phyloP scores from a whole-genome alignment of 306 rosid genomes.

The Sechiopsis laciniata region DNA sequence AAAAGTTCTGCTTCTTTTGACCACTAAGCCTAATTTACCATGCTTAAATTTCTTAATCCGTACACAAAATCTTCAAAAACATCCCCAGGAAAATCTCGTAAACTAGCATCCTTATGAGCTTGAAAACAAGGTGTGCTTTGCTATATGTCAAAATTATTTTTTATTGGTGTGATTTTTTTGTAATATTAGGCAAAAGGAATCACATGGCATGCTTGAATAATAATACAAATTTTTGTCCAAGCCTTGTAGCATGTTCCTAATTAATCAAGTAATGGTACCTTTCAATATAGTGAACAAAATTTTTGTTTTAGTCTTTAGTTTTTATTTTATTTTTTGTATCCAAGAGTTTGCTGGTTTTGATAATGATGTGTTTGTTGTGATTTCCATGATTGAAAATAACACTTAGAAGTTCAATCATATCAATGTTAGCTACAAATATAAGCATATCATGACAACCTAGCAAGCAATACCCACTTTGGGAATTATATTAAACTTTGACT shows the following conservation, averaged over 20 bases:
- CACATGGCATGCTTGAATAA: slow-evolving; percentile 13
- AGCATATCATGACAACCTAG: slow-evolving; percentile 16
- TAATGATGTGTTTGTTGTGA: slow-evolving; percentile 9
- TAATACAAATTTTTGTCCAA: neutral
- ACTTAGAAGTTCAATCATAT: slow-evolving; percentile 20
- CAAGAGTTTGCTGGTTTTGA: neutral
- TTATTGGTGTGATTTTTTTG: neutral
- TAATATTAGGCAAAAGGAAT: slow-evolving; percentile 3
- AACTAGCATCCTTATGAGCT: neutral
- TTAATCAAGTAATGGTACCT: neutral
- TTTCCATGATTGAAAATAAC: slow-evolving; percentile 14
- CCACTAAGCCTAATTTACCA: neutral
- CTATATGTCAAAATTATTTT: neutral
- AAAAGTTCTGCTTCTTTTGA: too few species aligned
- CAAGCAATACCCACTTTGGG: neutral
- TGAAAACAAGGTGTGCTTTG: neutral
- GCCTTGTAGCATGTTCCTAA: neutral
- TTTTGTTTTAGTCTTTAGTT: too few species aligned
- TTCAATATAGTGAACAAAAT: neutral
- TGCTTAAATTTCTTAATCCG: neutral
- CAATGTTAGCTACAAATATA: slow-evolving; percentile 20
- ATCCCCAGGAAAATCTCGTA: neutral
- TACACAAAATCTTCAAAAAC: neutral
- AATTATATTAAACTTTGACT: slow-evolving; percentile 1
- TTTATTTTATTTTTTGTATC: neutral